Evolutionary conservation across 1,139 yeast species (phyloP), one percentile per base, ranked within the genome.

Genomic region (Taphrina confusa): DNA sequence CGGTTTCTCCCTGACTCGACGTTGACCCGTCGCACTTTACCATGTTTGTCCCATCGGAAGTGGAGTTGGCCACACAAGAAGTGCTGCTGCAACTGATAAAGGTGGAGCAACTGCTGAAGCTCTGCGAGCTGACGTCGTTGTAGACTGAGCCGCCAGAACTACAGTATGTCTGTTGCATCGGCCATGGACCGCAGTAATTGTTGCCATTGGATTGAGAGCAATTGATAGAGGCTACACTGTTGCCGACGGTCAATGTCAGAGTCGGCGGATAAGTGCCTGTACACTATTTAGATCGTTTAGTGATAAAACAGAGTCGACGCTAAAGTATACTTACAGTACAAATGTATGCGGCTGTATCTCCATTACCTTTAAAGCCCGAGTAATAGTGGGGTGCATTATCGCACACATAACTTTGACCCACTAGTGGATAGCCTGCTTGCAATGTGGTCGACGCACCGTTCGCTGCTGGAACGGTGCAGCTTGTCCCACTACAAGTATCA

Each of bases 31-130:
- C 16, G 14, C 39, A 34, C 8, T 34, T n/a, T 8, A 34, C n/a
- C 39, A 34, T 34, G 39, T 34, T 34, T 34, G 39, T 34, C 14
- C 39, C 39, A 34, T 34, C 16, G 39, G 39, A 34, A 16, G 39
- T 34, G 39, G n/a, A 20, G 39, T 34, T 34, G 39, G 39, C 14
- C 2, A 34, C 39, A 20, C 39, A 34, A n/a, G 39, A 34, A 20
- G 20, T 20, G 4, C 16, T 34, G 39, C 39, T 20, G 16, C 39
- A 34, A 34, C 39, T 34, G 39, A 34, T 11, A 20, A 34, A 34
- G 11, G 39, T 34, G 14, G 16, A 16, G 16, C 39, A 34, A n/a
- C 16, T 34, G 14, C 39, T 34, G n/a, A 34, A 34, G 39, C 16
- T 34, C 39, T 34, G 39, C 16, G 39, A n/a, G 16, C 16, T 34